Percentiles rank a stretch among this genome's conserved stretches.
Conservation (phyloP, 306 rosid genomes). For the Hylodesmum podocarpum region DNA sequence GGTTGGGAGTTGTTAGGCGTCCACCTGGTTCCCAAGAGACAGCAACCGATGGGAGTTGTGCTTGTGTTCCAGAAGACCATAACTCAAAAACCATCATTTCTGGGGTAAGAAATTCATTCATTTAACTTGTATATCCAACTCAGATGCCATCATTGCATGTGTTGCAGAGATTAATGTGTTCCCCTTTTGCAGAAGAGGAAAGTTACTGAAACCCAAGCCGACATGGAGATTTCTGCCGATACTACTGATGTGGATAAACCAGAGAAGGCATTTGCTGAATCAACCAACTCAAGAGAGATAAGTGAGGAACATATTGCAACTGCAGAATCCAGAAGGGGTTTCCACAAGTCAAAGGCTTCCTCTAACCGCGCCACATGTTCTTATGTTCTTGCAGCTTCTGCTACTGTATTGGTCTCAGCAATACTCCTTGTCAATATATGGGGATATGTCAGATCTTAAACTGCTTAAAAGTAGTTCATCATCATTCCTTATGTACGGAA, state of each 20-base stretch:
- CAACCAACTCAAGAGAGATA: not conserved
- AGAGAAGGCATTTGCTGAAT: slow-evolving; percentile 13
- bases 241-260: slow-evolving; percentile 21
- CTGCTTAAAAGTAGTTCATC: slow-evolving; percentile 30
- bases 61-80: slow-evolving; percentile 30
- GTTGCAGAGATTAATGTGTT: slow-evolving; percentile 26
- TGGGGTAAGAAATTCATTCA: slow-evolving; percentile 44
- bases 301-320: slow-evolving; percentile 14
- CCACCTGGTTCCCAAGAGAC: slow-evolving; percentile 13
- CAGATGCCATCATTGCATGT: slow-evolving; percentile 14
- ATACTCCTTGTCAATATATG: slow-evolving; percentile 46
- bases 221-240: not conserved
- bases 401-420: slow-evolving; percentile 36
- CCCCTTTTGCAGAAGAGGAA: slow-evolving; percentile 49
- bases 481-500: slow-evolving; percentile 22
- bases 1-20: slow-evolving; percentile 35
- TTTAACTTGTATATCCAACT: not conserved
- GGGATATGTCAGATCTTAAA: slow-evolving; percentile 46
- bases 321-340: slow-evolving; percentile 15
- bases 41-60: not conserved
- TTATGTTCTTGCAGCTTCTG: slow-evolving; percentile 43
- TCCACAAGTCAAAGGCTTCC: slow-evolving; percentile 29
- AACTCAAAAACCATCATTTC: slow-evolving; percentile 37
- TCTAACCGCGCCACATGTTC: slow-evolving; percentile 35
- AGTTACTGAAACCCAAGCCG: slow-evolving; percentile 35